Evolutionary conservation across 2,329 filamentous ascomycete species (phyloP).

Genomic region (Talaromyces sp.): DNA sequence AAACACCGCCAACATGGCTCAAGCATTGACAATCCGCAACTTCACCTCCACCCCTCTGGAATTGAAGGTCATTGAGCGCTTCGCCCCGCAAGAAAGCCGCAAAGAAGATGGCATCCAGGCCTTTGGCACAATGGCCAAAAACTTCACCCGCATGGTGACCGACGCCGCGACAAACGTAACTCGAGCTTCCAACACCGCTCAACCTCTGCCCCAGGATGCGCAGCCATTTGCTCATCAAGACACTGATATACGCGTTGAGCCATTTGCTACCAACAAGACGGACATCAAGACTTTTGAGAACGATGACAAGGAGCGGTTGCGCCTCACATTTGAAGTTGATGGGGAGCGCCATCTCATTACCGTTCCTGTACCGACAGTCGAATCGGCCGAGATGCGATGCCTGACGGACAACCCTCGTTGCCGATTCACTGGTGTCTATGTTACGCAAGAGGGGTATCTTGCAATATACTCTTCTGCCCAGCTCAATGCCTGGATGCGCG

Average conservation of each 20-base stretch:
- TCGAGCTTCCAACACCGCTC: constrained; percentile 45
- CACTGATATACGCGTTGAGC: constrained; percentile 61
- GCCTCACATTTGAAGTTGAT: constrained; percentile 68
- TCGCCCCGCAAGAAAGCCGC: constrained; percentile 54
- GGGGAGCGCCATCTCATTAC: constrained; percentile 71
- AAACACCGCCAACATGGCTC: constrained; percentile 34
- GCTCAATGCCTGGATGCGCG: constrained; percentile 76
- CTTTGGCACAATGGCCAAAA: constrained; percentile 47
- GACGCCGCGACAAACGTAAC: constrained; percentile 45
- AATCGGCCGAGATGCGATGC: constrained; percentile 61
- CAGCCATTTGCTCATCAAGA: constrained; percentile 62
- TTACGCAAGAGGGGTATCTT: constrained; percentile 55
- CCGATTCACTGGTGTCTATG: constrained; percentile 66
- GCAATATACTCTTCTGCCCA: constrained; percentile 69
- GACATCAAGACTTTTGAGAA: constrained; percentile 61
- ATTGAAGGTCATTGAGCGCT: constrained; percentile 71
- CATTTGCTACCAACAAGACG: constrained; percentile 66
- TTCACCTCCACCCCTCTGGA: constrained; percentile 71
- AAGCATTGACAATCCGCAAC: constrained; percentile 72
- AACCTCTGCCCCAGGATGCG: constrained; percentile 50
- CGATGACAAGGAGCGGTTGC: constrained; percentile 63
- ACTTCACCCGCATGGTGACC: constrained; percentile 47
- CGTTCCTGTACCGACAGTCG: constrained; percentile 61
- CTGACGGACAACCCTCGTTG: constrained; percentile 53
- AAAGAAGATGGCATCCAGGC: constrained; percentile 26